Base-by-base conservation (phyloP, 371 early-diverging fungal genomes). In the Mortierella sp. region DNA sequence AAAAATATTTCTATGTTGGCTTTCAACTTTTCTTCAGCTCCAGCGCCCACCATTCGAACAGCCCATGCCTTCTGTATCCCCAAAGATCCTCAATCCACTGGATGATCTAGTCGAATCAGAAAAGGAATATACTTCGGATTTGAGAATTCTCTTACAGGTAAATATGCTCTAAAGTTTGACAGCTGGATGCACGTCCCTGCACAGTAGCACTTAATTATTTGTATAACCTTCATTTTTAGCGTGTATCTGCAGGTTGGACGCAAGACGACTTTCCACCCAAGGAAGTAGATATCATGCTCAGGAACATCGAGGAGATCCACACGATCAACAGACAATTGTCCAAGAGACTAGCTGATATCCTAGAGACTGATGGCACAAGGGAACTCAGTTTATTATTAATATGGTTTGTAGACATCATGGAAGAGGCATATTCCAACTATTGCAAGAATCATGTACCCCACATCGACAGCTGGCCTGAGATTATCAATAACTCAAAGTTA, bases 381-480 rank as follows among this genome's bases (percentile, higher is more conserved):
- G 76, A 75, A 50, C 70, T 81, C 13, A 73, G 76, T 3, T 13
- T 8, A 1, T 70, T 72, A 21, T 45, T 81, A 4, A 69, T 81
- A 64, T 81, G 82, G 82, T 81, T 81, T 59, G 70, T 63, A 16
- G 82, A 81, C 53, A 48, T 66, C 48, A 81, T 81, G 82, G 82
- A 76, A 67, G 58, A 52, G 24, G 36, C 76, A 36, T 81, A 81
- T 41, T 81, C 82, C 65, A 81, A 81, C 63, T 81, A 60, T 61
- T 81, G 82, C 45, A 67, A 70, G 28, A 81, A 62, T 60, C 82
- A 81, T 67, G 70, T 76, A 15, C 76, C 82, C n/a, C 69, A 76
- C 10, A 50, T 81, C n/a, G 82, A 81, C 60, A 75, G 69, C 40
- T 81, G 82, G 82, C 76, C 70, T 10, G 82, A 76, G 60, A 81